These are phyloP conservation scores for Pueraria montana DNA, from an alignment of 306 rosid genomes.

Conservation along the genomic window DNA sequence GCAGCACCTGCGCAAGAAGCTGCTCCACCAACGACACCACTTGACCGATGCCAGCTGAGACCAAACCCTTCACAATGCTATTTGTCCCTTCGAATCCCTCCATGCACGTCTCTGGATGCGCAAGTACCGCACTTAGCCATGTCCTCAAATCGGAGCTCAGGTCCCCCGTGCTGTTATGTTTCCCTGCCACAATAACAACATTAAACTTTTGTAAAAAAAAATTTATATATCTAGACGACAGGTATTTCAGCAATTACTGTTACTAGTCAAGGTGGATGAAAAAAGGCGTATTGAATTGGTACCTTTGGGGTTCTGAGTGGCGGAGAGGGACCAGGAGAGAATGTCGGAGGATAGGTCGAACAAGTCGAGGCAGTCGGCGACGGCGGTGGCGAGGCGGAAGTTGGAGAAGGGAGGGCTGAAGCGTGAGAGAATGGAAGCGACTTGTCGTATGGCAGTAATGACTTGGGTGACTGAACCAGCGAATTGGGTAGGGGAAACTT, in stretches of 20 bases:
- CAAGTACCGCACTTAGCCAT: slow-evolving; percentile 84
- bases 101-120: slow-evolving; percentile 81
- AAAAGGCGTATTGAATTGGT: background rate
- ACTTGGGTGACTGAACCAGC: slow-evolving; percentile 48
- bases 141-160: slow-evolving; percentile 80
- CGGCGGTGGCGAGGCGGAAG: slow-evolving; percentile 67
- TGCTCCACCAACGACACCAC: slow-evolving; percentile 58
- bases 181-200: slow-evolving; percentile 48
- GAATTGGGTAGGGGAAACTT: slow-evolving; percentile 61
- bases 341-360: slow-evolving; percentile 70
- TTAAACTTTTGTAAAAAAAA: no score
- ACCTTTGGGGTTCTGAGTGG: slow-evolving; percentile 67
- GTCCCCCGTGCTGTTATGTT: slow-evolving; percentile 73
- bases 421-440: slow-evolving; percentile 63
- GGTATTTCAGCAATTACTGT: no score
- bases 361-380: slow-evolving; percentile 79
- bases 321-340: slow-evolving; percentile 66
- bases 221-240: no score
- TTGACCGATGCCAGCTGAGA: slow-evolving; percentile 57
- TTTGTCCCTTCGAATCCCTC: slow-evolving; percentile 86
- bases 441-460: slow-evolving; percentile 44
- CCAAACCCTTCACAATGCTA: slow-evolving; percentile 60
- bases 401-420: slow-evolving; percentile 46
- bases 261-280: no score
- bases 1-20: slow-evolving; percentile 66